Conservation (phyloP, 345 rosid genomes). For the Lagerstroemia speciosa region DNA sequence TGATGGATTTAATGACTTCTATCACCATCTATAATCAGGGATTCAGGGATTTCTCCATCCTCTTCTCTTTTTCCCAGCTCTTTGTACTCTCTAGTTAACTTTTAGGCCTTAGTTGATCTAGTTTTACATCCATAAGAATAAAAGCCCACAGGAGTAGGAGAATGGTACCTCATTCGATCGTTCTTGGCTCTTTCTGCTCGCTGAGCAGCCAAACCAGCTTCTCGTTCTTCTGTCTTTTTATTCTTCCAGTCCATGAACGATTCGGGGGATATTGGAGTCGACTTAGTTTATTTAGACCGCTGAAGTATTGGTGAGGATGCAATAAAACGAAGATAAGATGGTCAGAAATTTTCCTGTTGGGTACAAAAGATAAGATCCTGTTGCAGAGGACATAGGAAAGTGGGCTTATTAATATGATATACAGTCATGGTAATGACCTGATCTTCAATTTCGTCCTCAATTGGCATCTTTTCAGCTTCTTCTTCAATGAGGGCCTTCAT, state of each 20-base stretch:
- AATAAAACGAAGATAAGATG: neutral
- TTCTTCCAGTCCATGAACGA: slow-evolving; percentile 86
- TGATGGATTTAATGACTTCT: neutral
- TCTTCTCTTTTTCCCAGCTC: no score
- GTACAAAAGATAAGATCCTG: neutral
- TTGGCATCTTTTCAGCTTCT: no score
- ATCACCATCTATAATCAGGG: neutral
- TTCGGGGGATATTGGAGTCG: slow-evolving; percentile 85
- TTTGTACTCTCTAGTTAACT: neutral
- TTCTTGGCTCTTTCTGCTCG: slow-evolving; percentile 96
- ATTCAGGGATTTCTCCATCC: neutral
- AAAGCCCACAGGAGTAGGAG: neutral
- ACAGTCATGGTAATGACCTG: slow-evolving; percentile 36
- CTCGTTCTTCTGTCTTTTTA: slow-evolving; percentile 72
- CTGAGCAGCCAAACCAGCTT: slow-evolving; percentile 70
- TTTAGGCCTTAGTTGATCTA: neutral
- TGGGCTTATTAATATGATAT: neutral
- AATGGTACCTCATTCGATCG: slow-evolving; percentile 83
- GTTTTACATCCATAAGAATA: neutral
- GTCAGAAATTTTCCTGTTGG: neutral
- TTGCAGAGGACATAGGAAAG: neutral
- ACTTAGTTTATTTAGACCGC: slow-evolving; percentile 58
- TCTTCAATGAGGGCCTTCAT: no score
- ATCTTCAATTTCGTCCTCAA: slow-evolving; percentile 84
- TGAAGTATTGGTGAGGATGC: slow-evolving; percentile 18